phyloP scores from a whole-genome alignment of 495 filamentous ascomycete species.

The Penicillium tannophilum region DNA sequence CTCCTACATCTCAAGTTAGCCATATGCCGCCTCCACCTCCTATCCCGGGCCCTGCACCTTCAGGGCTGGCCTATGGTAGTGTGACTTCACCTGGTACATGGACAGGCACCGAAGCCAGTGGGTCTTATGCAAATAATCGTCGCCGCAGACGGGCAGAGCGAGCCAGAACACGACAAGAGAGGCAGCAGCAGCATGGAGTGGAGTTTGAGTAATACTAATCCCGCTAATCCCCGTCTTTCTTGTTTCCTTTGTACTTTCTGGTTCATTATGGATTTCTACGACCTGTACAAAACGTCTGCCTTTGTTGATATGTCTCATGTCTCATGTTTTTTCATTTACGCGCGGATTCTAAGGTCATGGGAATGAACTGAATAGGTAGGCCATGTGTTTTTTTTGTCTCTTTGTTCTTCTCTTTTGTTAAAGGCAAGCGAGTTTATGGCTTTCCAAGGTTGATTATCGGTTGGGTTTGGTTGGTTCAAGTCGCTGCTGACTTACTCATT shows the following conservation, averaged over 20 bases:
- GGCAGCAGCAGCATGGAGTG: conserved; percentile 46
- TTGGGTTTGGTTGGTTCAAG: conserved; percentile 4
- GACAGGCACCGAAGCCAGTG: conserved; percentile 55
- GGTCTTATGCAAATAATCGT: conserved; percentile 56
- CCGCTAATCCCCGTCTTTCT: background rate
- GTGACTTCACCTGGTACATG: conserved; percentile 48
- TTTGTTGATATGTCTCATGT: conserved; percentile 15
- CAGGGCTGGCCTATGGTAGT: conserved; percentile 46
- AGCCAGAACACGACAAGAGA: conserved; percentile 49
- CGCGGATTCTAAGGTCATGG: conserved; percentile 7
- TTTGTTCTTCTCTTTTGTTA: conserved; percentile 3
- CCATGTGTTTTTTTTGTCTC: conserved; percentile 9
- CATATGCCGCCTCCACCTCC: conserved; percentile 39
- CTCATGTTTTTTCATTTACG: conserved; percentile 12
- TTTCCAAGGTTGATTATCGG: conserved; percentile 5
- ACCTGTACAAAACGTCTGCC: conserved; percentile 24
- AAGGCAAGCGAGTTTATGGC: conserved; percentile 13
- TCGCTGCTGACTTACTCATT: conserved; percentile 3
- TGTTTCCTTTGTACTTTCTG: conserved; percentile 1
- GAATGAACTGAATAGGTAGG: conserved; percentile 17
- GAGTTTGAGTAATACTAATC: conserved; percentile 42
- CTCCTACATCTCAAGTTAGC: conserved; percentile 36
- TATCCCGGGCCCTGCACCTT: conserved; percentile 37
- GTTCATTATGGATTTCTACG: conserved; percentile 13
- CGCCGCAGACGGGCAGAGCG: conserved; percentile 54